These are phyloP conservation scores for Suillus placidus DNA, from an alignment of 768 basidiomycete genomes.

Conservation along the genomic window DNA sequence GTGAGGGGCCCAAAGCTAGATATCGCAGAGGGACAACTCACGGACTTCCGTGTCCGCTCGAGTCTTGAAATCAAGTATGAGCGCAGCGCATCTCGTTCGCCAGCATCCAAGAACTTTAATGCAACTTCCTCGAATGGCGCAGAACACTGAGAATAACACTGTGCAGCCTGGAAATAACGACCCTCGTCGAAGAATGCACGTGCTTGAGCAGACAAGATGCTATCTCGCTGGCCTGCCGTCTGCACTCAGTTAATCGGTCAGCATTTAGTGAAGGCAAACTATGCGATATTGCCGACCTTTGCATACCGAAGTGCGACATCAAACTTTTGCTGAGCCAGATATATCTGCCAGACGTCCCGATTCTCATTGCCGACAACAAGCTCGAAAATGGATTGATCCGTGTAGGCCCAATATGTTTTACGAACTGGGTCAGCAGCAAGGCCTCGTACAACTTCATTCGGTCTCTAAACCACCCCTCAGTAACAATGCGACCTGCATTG, in stretches of 20 bases:
- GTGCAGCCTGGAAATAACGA: slow-evolving; percentile 89
- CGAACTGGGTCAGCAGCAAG: slow-evolving; percentile 84
- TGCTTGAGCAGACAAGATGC: slow-evolving; percentile 82
- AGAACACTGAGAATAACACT: slow-evolving; percentile 88
- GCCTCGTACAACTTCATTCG: slow-evolving; percentile 70
- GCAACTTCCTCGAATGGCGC: slow-evolving; percentile 90
- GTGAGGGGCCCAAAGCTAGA: slow-evolving; percentile 1
- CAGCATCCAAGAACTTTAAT: slow-evolving; percentile 85
- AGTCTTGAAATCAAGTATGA: slow-evolving; percentile 88
- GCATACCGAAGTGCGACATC: slow-evolving; percentile 81
- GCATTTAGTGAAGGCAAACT: background rate
- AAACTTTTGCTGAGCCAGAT: slow-evolving; percentile 75
- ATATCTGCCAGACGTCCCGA: slow-evolving; percentile 93
- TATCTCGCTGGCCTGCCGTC: slow-evolving; percentile 88
- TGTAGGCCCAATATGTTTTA: slow-evolving; percentile 94
- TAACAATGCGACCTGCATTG: background rate
- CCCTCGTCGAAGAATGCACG: slow-evolving; percentile 76
- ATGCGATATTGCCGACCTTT: slow-evolving; percentile 53
- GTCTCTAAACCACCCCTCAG: slow-evolving; percentile 54
- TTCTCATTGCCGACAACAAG: slow-evolving; percentile 85
- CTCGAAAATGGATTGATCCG: slow-evolving; percentile 87
- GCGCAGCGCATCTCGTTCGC: slow-evolving; percentile 87
- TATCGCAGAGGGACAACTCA: slow-evolving; percentile 39
- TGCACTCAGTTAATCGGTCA: slow-evolving; percentile 30
- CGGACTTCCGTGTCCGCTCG: slow-evolving; percentile 82